phyloP scores from a whole-genome alignment of 345 rosid species.

The Eucalyptus sp. region DNA sequence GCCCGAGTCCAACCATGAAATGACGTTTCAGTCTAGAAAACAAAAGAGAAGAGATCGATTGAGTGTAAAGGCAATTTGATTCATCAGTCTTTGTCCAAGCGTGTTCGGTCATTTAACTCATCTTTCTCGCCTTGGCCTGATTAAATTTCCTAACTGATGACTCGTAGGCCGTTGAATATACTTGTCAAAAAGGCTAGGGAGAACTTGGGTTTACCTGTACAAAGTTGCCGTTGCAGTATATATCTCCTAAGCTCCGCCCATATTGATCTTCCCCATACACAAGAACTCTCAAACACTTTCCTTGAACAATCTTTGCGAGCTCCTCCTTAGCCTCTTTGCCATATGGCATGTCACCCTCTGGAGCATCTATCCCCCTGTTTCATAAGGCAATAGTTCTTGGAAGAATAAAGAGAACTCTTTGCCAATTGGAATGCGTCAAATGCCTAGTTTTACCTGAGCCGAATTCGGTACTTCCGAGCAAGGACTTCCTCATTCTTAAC shows the following conservation, averaged over 20 bases:
- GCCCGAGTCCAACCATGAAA: not conserved
- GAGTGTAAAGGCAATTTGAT: not conserved
- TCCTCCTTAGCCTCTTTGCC: slow-evolving; percentile 70
- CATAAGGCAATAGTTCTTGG: not conserved
- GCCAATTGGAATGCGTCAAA: not conserved
- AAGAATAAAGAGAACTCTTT: not conserved
- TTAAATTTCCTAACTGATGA: not conserved
- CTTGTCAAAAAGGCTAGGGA: not conserved
- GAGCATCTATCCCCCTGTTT: slow-evolving; percentile 85
- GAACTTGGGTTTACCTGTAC: slow-evolving; percentile 24
- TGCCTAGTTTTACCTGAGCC: slow-evolving; percentile 29
- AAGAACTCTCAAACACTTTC: slow-evolving; percentile 49
- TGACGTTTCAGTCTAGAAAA: not conserved
- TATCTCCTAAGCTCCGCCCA: slow-evolving; percentile 60
- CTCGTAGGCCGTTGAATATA: not conserved
- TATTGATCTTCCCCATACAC: slow-evolving; percentile 62
- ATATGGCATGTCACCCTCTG: slow-evolving; percentile 61
- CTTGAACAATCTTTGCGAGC: slow-evolving; percentile 45
- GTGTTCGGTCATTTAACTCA: not conserved
- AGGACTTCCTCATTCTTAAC: slow-evolving; percentile 51
- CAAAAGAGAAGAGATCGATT: not conserved
- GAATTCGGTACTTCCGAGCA: slow-evolving; percentile 61
- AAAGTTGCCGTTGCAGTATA: slow-evolving; percentile 60
- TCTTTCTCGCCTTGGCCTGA: not conserved
- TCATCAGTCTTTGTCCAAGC: not conserved